Evolutionary conservation across 2,329 filamentous ascomycete genomes (phyloP).

Genomic region (Sporothrix sp.): DNA sequence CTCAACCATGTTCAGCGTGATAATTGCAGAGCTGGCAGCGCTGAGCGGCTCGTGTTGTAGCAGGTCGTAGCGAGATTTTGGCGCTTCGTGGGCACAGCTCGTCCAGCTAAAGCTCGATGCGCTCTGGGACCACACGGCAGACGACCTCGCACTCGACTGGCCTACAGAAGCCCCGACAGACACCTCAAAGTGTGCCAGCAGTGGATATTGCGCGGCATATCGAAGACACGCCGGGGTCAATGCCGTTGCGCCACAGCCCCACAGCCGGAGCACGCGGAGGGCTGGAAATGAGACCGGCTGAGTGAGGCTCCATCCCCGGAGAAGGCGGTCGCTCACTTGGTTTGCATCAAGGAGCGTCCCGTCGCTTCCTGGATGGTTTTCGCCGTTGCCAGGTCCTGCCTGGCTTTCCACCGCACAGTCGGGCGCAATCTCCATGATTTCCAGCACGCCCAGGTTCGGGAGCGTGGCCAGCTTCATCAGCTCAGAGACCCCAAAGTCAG

Average conservation of each 20-base stretch:
- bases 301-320: conserved; percentile 35
- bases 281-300: conserved; percentile 34
- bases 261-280: conserved; percentile 36
- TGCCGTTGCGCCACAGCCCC: neutral
- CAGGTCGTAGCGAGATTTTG: no score
- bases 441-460: conserved; percentile 38
- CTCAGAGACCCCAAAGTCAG: conserved; percentile 25
- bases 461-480: conserved; percentile 33
- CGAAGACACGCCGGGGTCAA: conserved; percentile 33
- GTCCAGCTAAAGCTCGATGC: neutral
- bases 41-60: no score
- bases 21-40: neutral
- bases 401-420: neutral
- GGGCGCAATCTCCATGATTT: conserved; percentile 32
- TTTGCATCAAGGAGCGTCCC: neutral
- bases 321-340: conserved; percentile 34
- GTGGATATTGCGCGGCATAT: conserved; percentile 34
- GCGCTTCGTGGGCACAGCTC: neutral
- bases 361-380: neutral
- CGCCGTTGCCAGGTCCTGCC: neutral
- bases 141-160: neutral
- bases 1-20: conserved; percentile 7
- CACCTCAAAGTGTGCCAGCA: conserved; percentile 32
- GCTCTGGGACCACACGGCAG: no score
- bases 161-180: conserved; percentile 26